A percentile compares a stretch with the other conserved stretches of the same genome.
Evolutionary conservation across 2,329 filamentous ascomycete species (phyloP).

Genomic region (Aurifilum marmelostoma): DNA sequence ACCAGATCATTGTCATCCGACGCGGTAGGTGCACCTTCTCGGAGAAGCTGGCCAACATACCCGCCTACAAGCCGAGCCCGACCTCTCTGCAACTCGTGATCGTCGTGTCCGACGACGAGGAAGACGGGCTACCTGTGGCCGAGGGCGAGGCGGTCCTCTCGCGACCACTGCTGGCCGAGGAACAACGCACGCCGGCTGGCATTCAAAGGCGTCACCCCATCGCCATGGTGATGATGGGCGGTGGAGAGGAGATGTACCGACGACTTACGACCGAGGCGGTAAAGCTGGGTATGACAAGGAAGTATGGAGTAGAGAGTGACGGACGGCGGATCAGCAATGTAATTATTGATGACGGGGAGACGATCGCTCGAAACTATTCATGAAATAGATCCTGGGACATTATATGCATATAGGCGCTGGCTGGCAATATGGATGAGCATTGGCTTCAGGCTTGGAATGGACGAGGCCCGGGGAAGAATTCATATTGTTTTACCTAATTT

Average conservation of each 20-base stretch:
- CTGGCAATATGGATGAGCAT: too few species aligned
- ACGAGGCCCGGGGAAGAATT: not conserved
- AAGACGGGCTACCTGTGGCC: slow-evolving; percentile 37
- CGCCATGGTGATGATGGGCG: slow-evolving; percentile 81
- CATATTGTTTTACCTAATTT: not conserved
- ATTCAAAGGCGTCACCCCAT: slow-evolving; percentile 72
- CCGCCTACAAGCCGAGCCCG: slow-evolving; percentile 67
- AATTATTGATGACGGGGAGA: slow-evolving; percentile 56
- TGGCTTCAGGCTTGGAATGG: too few species aligned
- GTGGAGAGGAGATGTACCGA: slow-evolving; percentile 67
- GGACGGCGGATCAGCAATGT: slow-evolving; percentile 80
- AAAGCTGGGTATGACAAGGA: slow-evolving; percentile 73
- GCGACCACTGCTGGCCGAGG: slow-evolving; percentile 73
- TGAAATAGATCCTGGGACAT: not conserved
- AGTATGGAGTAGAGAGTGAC: slow-evolving; percentile 81
- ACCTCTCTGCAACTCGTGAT: slow-evolving; percentile 78
- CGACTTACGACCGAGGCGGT: slow-evolving; percentile 61
- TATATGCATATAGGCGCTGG: not conserved
- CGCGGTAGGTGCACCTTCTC: slow-evolving; percentile 85
- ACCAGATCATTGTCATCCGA: slow-evolving; percentile 81
- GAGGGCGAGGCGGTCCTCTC: slow-evolving; percentile 40
- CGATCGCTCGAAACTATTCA: slow-evolving; percentile 10
- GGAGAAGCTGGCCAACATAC: slow-evolving; percentile 83
- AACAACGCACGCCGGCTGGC: slow-evolving; percentile 72
- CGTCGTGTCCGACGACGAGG: slow-evolving; percentile 67